Evolutionary conservation across 2,329 filamentous ascomycete genomes (phyloP), one percentile per base, ranked within the genome.

Genomic region (Chaetomium sp.): DNA sequence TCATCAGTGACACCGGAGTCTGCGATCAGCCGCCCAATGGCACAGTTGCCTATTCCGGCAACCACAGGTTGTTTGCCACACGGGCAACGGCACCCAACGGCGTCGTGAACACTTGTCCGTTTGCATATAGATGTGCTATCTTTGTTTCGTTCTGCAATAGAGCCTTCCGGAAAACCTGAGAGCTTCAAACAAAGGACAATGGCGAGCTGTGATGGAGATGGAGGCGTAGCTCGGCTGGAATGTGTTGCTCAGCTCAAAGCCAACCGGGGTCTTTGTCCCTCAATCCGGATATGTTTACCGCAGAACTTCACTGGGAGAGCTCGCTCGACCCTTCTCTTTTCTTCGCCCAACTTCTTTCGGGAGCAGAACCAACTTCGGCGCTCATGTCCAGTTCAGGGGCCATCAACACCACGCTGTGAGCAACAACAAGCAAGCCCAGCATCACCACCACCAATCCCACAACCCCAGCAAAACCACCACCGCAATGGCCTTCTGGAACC

Each of bases 131-230:
- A 12, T 2, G 16, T 21, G 2, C 9, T 19, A 2, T 12, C 55
- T 42, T 47, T 42, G 27, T 63, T 55, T 60, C 56, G 47, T 42
- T 60, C 8, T 6, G 16, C 12, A 16, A 6, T 19, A 7, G n/a
- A 31, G 7, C 21, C 6, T 35, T 38, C 23, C 13, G 16, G 13
- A 3, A n/a, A n/a, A 47, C 19, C 8, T 33, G 1, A 7, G 21
- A 64, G 50, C 38, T 38, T 2, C 25, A 19, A n/a, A 64, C 62
- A 64, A 64, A 64, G 57, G 54, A 58, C 45, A 63, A 58, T 63
- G 45, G 38, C 4, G 10, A 19, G 42, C 12, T n/a, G 4, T 7
- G 9, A 19, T 1, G 29, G 29, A 19, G 8, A 16, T 7, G 33
- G 45, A 12, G 13, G 27, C 60, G 27, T 12, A 27, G 60, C 47